Evolutionary conservation across 1,284 basidiomycete genomes (phyloP).

Genomic region (Sanghuangporus sanghuang): DNA sequence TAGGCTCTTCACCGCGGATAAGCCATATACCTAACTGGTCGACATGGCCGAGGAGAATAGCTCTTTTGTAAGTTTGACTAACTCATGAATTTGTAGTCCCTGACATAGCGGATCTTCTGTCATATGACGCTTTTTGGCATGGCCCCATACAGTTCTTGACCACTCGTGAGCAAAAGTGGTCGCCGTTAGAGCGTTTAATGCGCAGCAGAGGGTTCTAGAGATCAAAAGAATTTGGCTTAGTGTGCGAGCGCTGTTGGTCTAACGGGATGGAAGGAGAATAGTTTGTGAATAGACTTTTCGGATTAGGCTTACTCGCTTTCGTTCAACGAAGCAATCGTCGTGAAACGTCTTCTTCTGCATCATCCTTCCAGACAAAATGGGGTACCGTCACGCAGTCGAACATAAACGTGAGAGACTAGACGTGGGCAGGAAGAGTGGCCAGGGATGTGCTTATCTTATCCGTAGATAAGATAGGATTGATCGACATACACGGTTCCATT

Average conservation of each 20-base stretch:
- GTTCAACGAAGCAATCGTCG: no score
- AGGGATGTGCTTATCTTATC: background rate
- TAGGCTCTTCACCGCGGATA: background rate
- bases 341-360: no score
- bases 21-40: background rate
- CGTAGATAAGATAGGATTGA: slow-evolving; percentile 7
- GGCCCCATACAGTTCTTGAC: no score
- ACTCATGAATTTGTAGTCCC: background rate
- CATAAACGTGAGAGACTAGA: background rate
- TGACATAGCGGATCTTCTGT: background rate
- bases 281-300: no score
- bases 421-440: no score
- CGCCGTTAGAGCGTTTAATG: no score
- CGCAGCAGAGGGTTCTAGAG: no score
- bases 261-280: no score
- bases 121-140: background rate
- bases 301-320: no score
- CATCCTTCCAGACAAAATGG: background rate
- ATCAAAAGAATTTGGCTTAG: no score
- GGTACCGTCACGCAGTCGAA: background rate
- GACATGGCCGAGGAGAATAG: background rate
- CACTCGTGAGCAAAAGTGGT: no score
- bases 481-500: slow-evolving; percentile 9
- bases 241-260: no score
- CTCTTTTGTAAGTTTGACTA: background rate